Evolutionary conservation across 2,329 filamentous ascomycete species (phyloP), one percentile per base, ranked within the genome.

Genomic region (Graphiopsis chlorocephala): DNA sequence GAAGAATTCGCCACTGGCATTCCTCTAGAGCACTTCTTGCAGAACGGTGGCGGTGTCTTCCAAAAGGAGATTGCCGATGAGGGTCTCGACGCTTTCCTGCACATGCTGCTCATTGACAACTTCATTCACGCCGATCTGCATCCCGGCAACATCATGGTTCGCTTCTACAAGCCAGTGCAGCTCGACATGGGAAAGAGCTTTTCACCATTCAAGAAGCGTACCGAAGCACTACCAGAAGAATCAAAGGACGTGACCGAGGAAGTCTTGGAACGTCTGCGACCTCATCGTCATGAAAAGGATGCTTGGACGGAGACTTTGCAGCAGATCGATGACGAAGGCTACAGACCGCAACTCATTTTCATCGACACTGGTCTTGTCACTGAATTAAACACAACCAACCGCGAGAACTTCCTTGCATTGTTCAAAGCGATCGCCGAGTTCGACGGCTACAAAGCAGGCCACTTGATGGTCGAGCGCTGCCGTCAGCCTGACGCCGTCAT

Each of bases 101-200:
- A 93, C 72, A 99, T 99, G 95, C 82, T 99, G 17, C 84, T 99
- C 14, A 89, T 99, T 45, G 95, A 99, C 77, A 99, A 99, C 76
- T 99, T 99, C 76, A 89, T 97, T 28, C 95, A 99, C 74, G 94
- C 95, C 5, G 95, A 99, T 75, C 81, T 99, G 31, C 95, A 99
- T 75, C 95, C 95, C 0, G 95, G 95, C 28, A 99, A 99, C 76
- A 98, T 99, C 79, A 98, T 99, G 93, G 94, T 99, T 55, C 92
- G 96, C 68, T 99, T 99, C 81, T 97, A 98, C 78, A 88, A 94
- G 72, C 88, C 93, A 0, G 87, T 88, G 15, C 85, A 89, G 67
- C 85, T 94, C 0, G 86, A 90, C 57, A 80, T 96, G 0, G 64
- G 69, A 31, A 65, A 70, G 12, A 65, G 68, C 38, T 57, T 70